Percentiles rank a stretch among this genome's conserved stretches.
Conservation (phyloP, 1,284 basidiomycete species). For the Trichosporon inkin region DNA sequence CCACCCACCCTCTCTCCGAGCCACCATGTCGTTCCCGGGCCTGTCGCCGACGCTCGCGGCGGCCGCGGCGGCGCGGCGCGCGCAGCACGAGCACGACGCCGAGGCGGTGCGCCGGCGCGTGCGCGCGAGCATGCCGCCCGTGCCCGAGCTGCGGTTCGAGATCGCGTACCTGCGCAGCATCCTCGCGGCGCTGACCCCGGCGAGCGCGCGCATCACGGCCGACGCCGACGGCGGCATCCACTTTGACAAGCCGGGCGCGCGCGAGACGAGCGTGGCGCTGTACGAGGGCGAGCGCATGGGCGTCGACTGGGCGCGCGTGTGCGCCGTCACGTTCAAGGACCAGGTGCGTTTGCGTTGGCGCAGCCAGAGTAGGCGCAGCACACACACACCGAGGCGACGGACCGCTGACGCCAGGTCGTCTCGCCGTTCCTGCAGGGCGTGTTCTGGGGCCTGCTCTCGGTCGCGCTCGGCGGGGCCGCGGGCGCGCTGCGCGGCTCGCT, state of each 20-base stretch:
- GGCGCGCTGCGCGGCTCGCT: background rate
- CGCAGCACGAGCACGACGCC: slow-evolving; percentile 19
- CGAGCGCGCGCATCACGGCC: slow-evolving; percentile 15
- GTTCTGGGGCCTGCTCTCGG: slow-evolving; percentile 44
- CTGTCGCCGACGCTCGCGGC: background rate
- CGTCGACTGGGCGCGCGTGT: slow-evolving; percentile 18
- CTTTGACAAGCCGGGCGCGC: background rate
- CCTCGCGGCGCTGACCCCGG: slow-evolving; percentile 37
- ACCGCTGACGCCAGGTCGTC: slow-evolving; percentile 19
- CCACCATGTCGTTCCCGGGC: slow-evolving; percentile 21
- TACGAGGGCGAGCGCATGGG: slow-evolving; percentile 68
- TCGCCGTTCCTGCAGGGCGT: slow-evolving; percentile 45
- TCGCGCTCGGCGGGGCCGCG: slow-evolving; percentile 20
- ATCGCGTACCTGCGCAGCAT: slow-evolving; percentile 31
- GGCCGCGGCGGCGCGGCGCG: background rate
- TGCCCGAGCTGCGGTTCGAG: slow-evolving; percentile 50
- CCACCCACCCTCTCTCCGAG: background rate
- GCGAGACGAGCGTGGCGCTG: slow-evolving; percentile 82
- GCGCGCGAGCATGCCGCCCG: slow-evolving; percentile 39
- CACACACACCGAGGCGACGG: too few species aligned
- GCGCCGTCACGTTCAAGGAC: slow-evolving; percentile 47
- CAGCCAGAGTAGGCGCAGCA: too few species aligned
- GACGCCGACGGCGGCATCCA: slow-evolving; percentile 37
- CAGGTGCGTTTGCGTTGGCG: slow-evolving; percentile 40
- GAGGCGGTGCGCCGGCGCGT: slow-evolving; percentile 40